Evolutionary conservation across 345 rosid species (phyloP).

Genomic region (Eucalyptus sideroxylon): DNA sequence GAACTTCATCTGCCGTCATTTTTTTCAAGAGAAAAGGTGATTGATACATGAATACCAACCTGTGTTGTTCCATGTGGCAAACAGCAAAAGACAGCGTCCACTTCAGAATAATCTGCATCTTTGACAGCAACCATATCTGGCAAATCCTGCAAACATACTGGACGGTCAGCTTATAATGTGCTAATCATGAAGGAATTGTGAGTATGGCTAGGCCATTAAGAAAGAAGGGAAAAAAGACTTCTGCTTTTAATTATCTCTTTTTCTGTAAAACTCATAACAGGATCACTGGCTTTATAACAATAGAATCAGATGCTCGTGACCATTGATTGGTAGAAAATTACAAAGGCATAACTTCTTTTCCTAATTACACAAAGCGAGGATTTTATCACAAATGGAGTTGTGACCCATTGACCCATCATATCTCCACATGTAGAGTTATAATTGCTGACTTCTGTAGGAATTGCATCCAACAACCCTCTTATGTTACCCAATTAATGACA

Average conservation of each 20-base stretch:
- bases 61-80: slow-evolving; percentile 97
- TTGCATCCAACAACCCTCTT: not conserved
- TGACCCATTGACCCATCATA: not conserved
- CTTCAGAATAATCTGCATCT: slow-evolving; percentile 74
- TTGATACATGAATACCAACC: slow-evolving; percentile 14
- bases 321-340: not conserved
- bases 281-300: not conserved
- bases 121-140: slow-evolving; percentile 60
- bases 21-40: not conserved
- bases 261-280: not conserved
- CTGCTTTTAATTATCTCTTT: not conserved
- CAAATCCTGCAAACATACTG: slow-evolving; percentile 39
- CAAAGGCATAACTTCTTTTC: not conserved
- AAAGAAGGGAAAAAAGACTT: not conserved
- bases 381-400: not conserved
- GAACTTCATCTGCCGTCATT: not conserved
- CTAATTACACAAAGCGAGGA: not conserved
- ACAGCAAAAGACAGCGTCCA: slow-evolving; percentile 95
- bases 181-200: not conserved
- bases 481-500: not conserved
- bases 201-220: not conserved
- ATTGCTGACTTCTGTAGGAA: not conserved
- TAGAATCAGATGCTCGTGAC: not conserved
- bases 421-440: not conserved
- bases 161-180: not conserved